phyloP scores from a whole-genome alignment of 2,329 filamentous ascomycete genomes.

The Fusarium sp. region DNA sequence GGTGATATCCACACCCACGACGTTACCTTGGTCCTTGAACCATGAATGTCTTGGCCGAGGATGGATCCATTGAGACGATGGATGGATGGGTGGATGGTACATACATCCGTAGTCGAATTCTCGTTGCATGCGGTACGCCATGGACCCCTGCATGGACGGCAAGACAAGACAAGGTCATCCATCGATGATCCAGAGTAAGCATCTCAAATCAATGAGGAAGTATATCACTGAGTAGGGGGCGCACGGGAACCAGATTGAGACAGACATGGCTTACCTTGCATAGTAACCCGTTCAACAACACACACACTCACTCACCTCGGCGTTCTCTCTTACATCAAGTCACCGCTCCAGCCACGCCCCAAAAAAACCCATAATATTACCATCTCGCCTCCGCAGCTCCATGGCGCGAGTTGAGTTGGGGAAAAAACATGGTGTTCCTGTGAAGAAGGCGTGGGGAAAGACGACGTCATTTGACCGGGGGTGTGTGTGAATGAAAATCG shows the following conservation, averaged over 20 bases:
- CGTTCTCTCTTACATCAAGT: not conserved
- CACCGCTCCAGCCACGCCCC: slow-evolving; percentile 21
- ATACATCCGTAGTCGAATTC: slow-evolving; percentile 3
- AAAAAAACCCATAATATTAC: slow-evolving; percentile 5
- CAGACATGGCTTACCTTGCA: not conserved
- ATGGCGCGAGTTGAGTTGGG: slow-evolving; percentile 16
- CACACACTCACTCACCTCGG: not conserved
- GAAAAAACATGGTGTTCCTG: slow-evolving; percentile 21
- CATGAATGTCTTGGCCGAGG: not conserved
- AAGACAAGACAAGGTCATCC: not conserved
- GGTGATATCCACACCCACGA: slow-evolving; percentile 28
- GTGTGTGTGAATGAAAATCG: slow-evolving; percentile 27
- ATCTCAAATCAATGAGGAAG: not conserved
- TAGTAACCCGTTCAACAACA: not conserved
- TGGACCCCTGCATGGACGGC: slow-evolving; percentile 14
- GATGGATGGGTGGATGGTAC: slow-evolving; percentile 9
- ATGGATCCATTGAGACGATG: slow-evolving; percentile 15
- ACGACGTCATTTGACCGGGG: slow-evolving; percentile 44
- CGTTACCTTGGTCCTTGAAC: slow-evolving; percentile 17
- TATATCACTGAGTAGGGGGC: not conserved
- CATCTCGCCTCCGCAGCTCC: slow-evolving; percentile 23
- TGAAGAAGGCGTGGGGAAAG: slow-evolving; percentile 35
- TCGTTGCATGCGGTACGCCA: slow-evolving; percentile 6
- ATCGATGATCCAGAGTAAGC: not conserved
- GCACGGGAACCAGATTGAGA: not conserved